Conservation (phyloP, 2,329 filamentous ascomycete species). For the Fusarium verticillioides region DNA sequence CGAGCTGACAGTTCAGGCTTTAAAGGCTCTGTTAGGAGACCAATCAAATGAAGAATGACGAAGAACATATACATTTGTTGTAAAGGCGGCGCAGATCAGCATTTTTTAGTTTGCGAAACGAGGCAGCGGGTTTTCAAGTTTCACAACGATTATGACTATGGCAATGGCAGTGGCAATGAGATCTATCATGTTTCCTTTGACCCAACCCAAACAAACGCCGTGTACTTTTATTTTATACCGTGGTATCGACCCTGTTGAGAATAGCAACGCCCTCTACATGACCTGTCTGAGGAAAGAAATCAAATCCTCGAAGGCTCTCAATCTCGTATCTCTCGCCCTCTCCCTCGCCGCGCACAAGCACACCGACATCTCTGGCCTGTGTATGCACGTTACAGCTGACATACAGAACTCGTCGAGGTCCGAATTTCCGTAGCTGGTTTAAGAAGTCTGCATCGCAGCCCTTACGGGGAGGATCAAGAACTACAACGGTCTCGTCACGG, state of each 20-base stretch:
- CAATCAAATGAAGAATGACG: slow-evolving; percentile 28
- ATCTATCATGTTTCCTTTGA: slow-evolving; percentile 17
- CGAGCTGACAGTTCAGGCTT: slow-evolving; percentile 74
- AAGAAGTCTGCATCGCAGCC: slow-evolving; percentile 91
- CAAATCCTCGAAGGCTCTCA: slow-evolving; percentile 91
- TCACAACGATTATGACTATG: slow-evolving; percentile 34
- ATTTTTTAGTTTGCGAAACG: slow-evolving; percentile 6
- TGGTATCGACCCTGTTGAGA: slow-evolving; percentile 63
- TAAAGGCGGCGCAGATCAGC: background rate
- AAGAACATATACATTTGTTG: slow-evolving; percentile 12
- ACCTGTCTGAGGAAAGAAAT: slow-evolving; percentile 93
- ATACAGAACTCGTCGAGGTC: slow-evolving; percentile 84
- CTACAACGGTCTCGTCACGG: slow-evolving; percentile 86
- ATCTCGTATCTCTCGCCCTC: slow-evolving; percentile 76
- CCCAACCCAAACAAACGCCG: slow-evolving; percentile 19
- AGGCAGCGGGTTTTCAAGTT: slow-evolving; percentile 24
- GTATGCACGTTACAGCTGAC: slow-evolving; percentile 99
- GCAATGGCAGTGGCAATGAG: slow-evolving; percentile 20
- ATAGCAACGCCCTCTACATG: slow-evolving; percentile 77
- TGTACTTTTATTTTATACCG: slow-evolving; percentile 21
- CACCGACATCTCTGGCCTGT: slow-evolving; percentile 91
- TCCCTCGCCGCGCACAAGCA: slow-evolving; percentile 77
- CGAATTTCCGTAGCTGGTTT: slow-evolving; percentile 80
- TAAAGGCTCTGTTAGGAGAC: slow-evolving; percentile 72
- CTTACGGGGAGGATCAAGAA: slow-evolving; percentile 96